These are phyloP conservation scores for Elongisporangium anandrum DNA, from an alignment of 352 stramenopile species.

Conservation along the genomic window DNA sequence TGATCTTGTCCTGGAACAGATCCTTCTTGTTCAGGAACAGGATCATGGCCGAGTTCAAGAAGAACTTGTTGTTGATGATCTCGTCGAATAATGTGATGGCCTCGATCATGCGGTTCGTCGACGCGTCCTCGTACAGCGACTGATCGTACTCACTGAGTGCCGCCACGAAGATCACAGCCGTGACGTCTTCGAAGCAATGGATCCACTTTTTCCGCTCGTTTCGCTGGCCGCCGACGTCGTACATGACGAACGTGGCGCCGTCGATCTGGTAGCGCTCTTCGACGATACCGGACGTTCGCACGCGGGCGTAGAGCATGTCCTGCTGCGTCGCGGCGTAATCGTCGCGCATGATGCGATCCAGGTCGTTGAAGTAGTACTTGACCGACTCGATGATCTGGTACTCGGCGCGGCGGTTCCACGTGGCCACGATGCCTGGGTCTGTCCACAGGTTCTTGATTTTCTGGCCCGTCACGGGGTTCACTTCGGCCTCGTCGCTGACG, in stretches of 20 bases:
- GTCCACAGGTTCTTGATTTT: slow-evolving; percentile 94
- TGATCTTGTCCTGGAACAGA: slow-evolving; percentile 96
- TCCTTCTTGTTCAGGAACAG: slow-evolving; percentile 98
- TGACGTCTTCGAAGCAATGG: slow-evolving; percentile 96
- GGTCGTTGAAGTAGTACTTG: slow-evolving; percentile 96
- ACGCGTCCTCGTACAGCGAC: slow-evolving; percentile 92
- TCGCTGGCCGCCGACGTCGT: slow-evolving; percentile 94
- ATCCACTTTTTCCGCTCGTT: slow-evolving; percentile 98
- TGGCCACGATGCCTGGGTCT: slow-evolving; percentile 87
- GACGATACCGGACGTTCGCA: slow-evolving; percentile 94
- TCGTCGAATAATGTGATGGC: slow-evolving; percentile 94
- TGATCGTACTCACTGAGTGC: slow-evolving; percentile 95
- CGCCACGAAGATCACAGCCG: slow-evolving; percentile 95
- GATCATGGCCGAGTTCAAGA: slow-evolving; percentile 93
- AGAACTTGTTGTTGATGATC: slow-evolving; percentile 94
- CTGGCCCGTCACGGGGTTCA: slow-evolving; percentile 86
- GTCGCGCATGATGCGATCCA: slow-evolving; percentile 91
- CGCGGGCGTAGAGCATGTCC: slow-evolving; percentile 95
- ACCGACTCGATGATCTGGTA: slow-evolving; percentile 97
- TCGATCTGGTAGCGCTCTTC: slow-evolving; percentile 95
- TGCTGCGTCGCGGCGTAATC: slow-evolving; percentile 93
- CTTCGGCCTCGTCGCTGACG: slow-evolving; percentile 83
- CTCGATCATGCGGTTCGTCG: slow-evolving; percentile 94
- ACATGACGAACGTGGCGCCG: slow-evolving; percentile 95
- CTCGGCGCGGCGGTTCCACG: slow-evolving; percentile 88